These are phyloP conservation scores for Cydonia oblonga DNA, from an alignment of 331 rosid species.

Conservation along the genomic window DNA sequence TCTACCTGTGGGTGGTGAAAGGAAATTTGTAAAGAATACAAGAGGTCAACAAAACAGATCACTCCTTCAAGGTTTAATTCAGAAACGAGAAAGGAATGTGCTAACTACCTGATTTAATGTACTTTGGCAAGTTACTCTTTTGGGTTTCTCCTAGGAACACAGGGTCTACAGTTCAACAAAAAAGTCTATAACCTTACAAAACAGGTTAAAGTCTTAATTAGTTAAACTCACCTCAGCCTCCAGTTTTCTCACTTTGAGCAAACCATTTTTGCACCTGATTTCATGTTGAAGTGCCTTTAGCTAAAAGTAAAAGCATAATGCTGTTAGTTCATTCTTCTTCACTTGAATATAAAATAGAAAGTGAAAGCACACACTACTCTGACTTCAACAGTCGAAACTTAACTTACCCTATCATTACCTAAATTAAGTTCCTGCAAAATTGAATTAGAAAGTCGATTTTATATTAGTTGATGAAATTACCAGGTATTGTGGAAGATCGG, in stretches of 20 bases:
- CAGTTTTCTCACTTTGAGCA: conserved; percentile 36
- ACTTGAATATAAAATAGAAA: neutral
- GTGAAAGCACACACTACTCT: conserved; percentile 7
- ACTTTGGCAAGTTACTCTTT: conserved; percentile 16
- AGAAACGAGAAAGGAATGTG: conserved; percentile 6
- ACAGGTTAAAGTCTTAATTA: conserved; percentile 5
- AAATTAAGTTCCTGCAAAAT: conserved; percentile 64
- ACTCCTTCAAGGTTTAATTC: neutral
- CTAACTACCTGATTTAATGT: conserved; percentile 30
- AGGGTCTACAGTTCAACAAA: conserved; percentile 7
- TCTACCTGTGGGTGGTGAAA: conserved; percentile 16
- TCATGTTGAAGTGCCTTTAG: conserved; percentile 56
- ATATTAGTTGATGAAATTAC: neutral
- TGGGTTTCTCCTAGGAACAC: conserved; percentile 24
- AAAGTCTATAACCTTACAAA: conserved; percentile 4
- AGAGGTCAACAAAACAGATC: conserved; percentile 10
- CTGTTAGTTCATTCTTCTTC: neutral
- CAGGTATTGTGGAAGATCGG: neutral
- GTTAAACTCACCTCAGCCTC: conserved; percentile 42
- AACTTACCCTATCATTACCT: conserved; percentile 64
- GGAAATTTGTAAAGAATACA: neutral
- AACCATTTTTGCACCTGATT: conserved; percentile 58
- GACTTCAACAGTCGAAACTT: conserved; percentile 2
- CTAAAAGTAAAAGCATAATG: conserved; percentile 29
- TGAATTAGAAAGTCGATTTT: conserved; percentile 7